Conservation (phyloP, 345 rosid genomes). For the Gossypium herbaceum region DNA sequence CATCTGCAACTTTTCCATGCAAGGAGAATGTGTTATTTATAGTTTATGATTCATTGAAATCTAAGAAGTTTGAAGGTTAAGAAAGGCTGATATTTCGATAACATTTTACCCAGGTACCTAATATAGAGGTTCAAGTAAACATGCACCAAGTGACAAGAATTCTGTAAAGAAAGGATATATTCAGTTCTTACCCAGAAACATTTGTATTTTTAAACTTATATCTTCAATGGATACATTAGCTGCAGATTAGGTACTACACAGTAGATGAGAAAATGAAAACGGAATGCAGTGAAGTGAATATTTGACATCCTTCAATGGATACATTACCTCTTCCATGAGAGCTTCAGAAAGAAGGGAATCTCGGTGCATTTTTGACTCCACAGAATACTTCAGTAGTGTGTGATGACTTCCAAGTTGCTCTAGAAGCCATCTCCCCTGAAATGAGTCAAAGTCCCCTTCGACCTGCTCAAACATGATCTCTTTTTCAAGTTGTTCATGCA, state of each 20-base stretch:
- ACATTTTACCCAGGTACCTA: neutral
- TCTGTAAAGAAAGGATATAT: neutral
- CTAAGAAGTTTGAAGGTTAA: neutral
- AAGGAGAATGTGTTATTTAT: neutral
- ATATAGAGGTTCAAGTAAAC: neutral
- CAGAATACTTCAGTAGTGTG: conserved; percentile 77
- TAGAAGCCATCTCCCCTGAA: conserved; percentile 88
- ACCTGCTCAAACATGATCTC: conserved; percentile 90
- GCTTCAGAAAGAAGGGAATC: conserved; percentile 92
- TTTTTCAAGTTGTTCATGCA: conserved; percentile 69
- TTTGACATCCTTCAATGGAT: neutral
- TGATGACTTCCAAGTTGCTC: conserved; percentile 91
- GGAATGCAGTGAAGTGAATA: neutral
- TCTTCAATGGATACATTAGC: neutral
- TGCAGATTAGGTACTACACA: neutral
- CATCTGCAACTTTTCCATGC: neutral
- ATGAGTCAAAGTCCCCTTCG: conserved; percentile 91
- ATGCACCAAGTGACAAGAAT: neutral
- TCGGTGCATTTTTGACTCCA: conserved; percentile 86
- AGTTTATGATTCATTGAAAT: neutral
- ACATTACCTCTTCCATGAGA: conserved; percentile 88
- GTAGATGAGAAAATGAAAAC: neutral
- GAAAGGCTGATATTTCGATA: neutral
- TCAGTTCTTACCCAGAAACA: neutral
- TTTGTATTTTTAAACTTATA: neutral